Evolutionary conservation across 2,329 filamentous ascomycete species (phyloP).

Genomic region (Colletotrichum sp.): DNA sequence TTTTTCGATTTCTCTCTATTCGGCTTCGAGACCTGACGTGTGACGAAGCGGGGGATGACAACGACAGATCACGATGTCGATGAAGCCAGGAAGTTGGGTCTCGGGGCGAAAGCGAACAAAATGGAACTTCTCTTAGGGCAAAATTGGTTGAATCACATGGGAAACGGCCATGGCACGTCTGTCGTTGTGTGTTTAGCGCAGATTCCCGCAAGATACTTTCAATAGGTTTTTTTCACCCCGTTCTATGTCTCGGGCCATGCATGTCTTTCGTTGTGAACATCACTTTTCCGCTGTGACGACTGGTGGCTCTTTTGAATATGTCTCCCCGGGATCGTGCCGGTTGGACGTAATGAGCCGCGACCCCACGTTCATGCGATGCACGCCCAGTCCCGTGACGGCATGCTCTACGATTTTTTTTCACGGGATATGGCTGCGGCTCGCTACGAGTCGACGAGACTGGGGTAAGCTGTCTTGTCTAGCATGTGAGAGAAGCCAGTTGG

Average conservation of each 20-base stretch:
- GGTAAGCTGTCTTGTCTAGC: neutral
- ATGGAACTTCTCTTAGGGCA: conserved; percentile 3
- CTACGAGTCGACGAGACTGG: neutral
- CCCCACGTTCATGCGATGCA: neutral
- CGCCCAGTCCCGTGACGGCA: neutral
- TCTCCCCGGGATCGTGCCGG: neutral
- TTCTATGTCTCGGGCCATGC: neutral
- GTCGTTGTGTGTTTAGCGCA: conserved; percentile 10
- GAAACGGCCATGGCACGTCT: conserved; percentile 4
- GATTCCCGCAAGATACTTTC: conserved; percentile 16
- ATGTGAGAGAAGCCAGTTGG: neutral
- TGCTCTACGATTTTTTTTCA: neutral
- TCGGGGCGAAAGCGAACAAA: conserved; percentile 1
- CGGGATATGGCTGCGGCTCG: neutral
- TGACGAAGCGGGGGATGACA: neutral
- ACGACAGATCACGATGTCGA: conserved; percentile 13
- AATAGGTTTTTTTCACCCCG: conserved; percentile 9
- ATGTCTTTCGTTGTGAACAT: neutral
- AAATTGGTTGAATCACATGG: conserved; percentile 19
- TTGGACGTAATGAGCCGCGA: neutral
- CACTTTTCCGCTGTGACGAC: neutral
- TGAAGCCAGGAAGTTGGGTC: neutral
- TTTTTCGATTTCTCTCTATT: neutral
- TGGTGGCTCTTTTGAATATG: neutral
- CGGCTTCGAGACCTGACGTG: neutral